Percentiles rank a stretch among this genome's conserved stretches.
Evolutionary conservation across 345 rosid species (phyloP).

Genomic region (Psidium friedrichsthalianum): DNA sequence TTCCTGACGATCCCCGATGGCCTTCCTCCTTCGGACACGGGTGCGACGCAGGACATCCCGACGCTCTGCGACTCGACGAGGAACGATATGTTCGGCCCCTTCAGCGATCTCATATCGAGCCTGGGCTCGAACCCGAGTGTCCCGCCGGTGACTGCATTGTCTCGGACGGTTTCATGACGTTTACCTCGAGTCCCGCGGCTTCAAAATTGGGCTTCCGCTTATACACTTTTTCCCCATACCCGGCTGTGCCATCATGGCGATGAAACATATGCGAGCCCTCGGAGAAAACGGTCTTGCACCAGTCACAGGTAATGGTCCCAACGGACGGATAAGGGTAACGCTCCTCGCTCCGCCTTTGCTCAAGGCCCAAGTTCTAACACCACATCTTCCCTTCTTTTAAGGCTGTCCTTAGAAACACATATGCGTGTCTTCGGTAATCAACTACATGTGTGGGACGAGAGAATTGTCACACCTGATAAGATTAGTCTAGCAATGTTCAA

Average conservation of each 20-base stretch:
- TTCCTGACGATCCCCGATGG: slow-evolving; percentile 8
- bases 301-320: slow-evolving; percentile 1
- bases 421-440: background rate
- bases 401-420: background rate
- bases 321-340: no score
- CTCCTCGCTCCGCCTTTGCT: no score
- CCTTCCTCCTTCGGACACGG: background rate
- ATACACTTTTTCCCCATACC: background rate
- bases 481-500: background rate
- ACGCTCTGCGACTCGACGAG: background rate
- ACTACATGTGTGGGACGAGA: background rate
- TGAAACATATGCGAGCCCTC: background rate
- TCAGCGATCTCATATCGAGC: background rate
- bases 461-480: background rate
- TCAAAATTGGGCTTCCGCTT: background rate
- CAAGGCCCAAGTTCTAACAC: background rate
- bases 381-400: background rate
- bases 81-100: background rate
- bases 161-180: slow-evolving; percentile 6
- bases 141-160: slow-evolving; percentile 5
- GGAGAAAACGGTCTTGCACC: background rate
- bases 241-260: background rate
- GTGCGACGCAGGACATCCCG: slow-evolving; percentile 1
- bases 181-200: background rate
- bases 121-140: background rate